Conservation (phyloP, 1,139 yeast species). For the Geotrichum histeridarum region DNA sequence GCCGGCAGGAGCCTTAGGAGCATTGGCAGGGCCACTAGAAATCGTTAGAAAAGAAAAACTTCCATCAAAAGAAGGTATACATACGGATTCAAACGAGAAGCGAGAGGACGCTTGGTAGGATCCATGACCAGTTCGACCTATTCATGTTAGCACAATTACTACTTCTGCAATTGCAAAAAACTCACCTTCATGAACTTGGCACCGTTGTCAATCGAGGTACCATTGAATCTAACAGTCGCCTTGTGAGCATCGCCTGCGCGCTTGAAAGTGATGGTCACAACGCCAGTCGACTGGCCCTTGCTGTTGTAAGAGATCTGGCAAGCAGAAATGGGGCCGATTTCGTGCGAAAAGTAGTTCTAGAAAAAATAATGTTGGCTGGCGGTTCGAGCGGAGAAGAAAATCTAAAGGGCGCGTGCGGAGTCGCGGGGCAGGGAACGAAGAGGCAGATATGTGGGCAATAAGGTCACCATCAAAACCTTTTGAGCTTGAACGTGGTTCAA, state of each 20-base stretch:
- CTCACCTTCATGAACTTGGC: conserved; percentile 57
- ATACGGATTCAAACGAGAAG: conserved; percentile 61
- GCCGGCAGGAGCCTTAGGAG: conserved; percentile 25
- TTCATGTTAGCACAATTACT: conserved; percentile 15
- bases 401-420: conserved; percentile 4
- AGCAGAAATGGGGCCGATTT: conserved; percentile 77
- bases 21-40: conserved; percentile 26
- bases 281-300: conserved; percentile 86
- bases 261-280: conserved; percentile 79
- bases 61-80: conserved; percentile 17
- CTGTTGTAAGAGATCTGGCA: conserved; percentile 77
- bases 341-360: conserved; percentile 84
- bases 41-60: neutral
- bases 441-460: neutral
- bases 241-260: conserved; percentile 60
- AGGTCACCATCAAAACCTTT: neutral
- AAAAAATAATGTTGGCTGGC: conserved; percentile 17
- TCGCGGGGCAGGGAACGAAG: neutral
- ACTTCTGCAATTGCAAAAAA: neutral
- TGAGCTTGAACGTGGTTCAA: neutral
- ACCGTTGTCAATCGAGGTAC: conserved; percentile 91
- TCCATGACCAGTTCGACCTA: conserved; percentile 78
- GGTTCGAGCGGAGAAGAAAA: neutral
- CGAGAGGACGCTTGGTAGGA: conserved; percentile 72
- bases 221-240: conserved; percentile 83